A percentile compares a stretch with the other conserved stretches of the same genome.
Conservation (phyloP, 345 rosid species). For the Moricandia moricandioides region DNA sequence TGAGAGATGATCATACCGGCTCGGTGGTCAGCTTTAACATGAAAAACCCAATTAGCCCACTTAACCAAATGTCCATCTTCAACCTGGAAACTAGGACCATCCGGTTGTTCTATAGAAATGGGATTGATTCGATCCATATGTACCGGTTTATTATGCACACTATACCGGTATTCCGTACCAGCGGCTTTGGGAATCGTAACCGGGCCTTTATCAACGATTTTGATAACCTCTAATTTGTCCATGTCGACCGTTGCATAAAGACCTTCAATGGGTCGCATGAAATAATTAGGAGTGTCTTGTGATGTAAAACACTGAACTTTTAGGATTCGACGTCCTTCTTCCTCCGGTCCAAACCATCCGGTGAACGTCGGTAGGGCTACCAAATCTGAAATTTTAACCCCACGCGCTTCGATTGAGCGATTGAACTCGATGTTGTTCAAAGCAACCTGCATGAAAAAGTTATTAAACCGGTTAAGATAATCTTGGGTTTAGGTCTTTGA, state of each 20-base stretch:
- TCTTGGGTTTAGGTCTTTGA: neutral
- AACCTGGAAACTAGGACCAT: neutral
- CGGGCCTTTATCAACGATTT: neutral
- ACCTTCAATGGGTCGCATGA: conserved; percentile 12
- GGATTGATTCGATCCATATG: conserved; percentile 3
- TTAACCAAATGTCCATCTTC: conserved; percentile 3
- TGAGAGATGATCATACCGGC: conserved; percentile 5
- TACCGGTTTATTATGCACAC: neutral
- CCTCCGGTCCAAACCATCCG: conserved; percentile 15
- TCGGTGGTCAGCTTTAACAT: conserved; percentile 6
- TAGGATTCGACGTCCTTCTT: conserved; percentile 7
- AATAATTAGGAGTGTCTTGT: neutral
- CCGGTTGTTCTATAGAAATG: neutral
- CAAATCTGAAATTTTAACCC: conserved; percentile 3
- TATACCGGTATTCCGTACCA: conserved; percentile 1
- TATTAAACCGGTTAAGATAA: neutral
- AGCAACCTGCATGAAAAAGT: neutral
- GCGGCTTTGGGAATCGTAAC: neutral
- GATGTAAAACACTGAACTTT: neutral
- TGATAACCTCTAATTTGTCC: neutral
- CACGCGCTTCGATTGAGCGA: conserved; percentile 6
- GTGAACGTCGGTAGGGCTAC: neutral
- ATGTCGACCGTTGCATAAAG: conserved; percentile 2
- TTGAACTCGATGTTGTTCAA: neutral
- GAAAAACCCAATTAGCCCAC: conserved; percentile 6